Evolutionary conservation across 139 green algal genomes (phyloP).

Genomic region (Chara braunii): DNA sequence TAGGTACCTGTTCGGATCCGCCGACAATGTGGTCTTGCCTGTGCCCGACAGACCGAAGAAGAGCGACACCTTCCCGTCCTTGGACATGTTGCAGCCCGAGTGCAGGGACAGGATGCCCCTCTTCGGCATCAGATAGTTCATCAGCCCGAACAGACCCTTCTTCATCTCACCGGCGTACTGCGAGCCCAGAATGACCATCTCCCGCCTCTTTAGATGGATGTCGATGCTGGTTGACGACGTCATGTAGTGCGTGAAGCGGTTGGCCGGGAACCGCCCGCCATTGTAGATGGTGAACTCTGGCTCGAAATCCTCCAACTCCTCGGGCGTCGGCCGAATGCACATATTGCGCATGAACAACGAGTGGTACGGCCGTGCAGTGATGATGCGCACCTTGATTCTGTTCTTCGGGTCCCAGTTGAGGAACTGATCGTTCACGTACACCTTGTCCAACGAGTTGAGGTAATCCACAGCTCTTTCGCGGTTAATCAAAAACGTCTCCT

Average conservation of each 20-base stretch:
- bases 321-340: constrained; percentile 60
- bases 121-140: constrained; percentile 89
- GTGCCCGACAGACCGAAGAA: constrained; percentile 47
- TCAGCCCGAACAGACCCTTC: constrained; percentile 72
- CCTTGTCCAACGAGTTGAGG: constrained; percentile 35
- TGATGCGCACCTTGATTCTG: constrained; percentile 40
- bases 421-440: constrained; percentile 35
- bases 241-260: constrained; percentile 78
- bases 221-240: constrained; percentile 66
- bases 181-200: constrained; percentile 67
- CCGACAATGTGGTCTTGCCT: constrained; percentile 58
- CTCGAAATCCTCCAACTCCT: constrained; percentile 68
- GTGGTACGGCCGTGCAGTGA: constrained; percentile 84
- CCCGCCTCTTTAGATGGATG: constrained; percentile 45
- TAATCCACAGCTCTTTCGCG: constrained; percentile 34
- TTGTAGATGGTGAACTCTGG: constrained; percentile 95
- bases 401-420: constrained; percentile 32
- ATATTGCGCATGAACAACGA: constrained; percentile 97
- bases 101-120: constrained; percentile 77
- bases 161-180: constrained; percentile 86
- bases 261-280: constrained; percentile 73
- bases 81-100: constrained; percentile 62
- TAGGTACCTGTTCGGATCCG: constrained; percentile 67
- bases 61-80: constrained; percentile 44
- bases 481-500: constrained; percentile 36